Percentiles rank a stretch among this genome's conserved stretches.
These are phyloP conservation scores for Talinum fruticosum DNA, from an alignment of 148 eudicot genomes.

Conservation along the genomic window DNA sequence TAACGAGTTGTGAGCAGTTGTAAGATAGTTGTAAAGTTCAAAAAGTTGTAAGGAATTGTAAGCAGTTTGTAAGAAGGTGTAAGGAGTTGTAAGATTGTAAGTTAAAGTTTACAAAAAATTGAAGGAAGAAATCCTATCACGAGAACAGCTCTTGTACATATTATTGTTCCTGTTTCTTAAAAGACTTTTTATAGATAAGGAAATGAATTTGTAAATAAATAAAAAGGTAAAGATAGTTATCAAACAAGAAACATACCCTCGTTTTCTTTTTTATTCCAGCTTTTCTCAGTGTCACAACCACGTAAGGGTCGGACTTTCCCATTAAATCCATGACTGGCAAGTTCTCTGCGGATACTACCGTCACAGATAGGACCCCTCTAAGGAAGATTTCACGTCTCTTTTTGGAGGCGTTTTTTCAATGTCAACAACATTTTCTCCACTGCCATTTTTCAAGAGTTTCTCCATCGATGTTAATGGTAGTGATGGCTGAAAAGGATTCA, in stretches of 20 bases:
- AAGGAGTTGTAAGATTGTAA: no score
- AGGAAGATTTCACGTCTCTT: conserved; percentile 53
- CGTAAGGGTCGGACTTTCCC: conserved; percentile 89
- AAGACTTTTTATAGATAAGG: background rate
- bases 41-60: no score
- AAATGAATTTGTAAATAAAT: background rate
- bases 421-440: conserved; percentile 32
- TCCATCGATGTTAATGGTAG: conserved; percentile 60
- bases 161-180: no score
- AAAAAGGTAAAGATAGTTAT: background rate
- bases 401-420: conserved; percentile 32
- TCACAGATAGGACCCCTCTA: conserved; percentile 85
- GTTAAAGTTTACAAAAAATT: no score
- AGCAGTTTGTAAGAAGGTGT: no score
- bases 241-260: conserved; percentile 46
- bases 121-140: no score
- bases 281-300: conserved; percentile 57
- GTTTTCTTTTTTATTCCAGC: conserved; percentile 67
- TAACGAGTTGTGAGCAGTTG: no score
- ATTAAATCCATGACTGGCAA: conserved; percentile 65
- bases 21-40: no score
- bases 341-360: conserved; percentile 67
- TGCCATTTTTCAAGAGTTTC: conserved; percentile 52
- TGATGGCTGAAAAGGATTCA: conserved; percentile 47
- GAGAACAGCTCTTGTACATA: background rate